Evolutionary conservation across 2,329 filamentous ascomycete genomes (phyloP), one percentile per base, ranked within the genome.

Genomic region (Ascochyta clinopodiicola): DNA sequence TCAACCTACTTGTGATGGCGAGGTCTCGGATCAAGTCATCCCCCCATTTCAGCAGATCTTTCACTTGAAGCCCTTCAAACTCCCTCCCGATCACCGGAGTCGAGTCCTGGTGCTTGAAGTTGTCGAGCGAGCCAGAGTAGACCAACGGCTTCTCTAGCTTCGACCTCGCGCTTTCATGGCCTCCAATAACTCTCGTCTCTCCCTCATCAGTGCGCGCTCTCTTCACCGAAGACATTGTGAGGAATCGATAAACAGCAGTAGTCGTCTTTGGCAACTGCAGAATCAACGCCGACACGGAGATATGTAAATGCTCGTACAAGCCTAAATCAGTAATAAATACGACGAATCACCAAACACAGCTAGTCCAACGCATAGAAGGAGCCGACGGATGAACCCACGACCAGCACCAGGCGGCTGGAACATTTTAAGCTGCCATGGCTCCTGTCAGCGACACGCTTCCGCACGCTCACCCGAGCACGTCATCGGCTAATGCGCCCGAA

Each of bases 1-100:
- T 40, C 10, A 4, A 58, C 79, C 60, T 75, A 89, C 86, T 83
- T 1, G 85, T 88, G 57, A 90, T 86, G 32, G 76, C 77, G 24
- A 79, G 61, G 58, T 79, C 78, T 39, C 66, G 60, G 7, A 79
- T 65, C 44, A 74, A 64, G 31, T 73, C 69, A 50, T 78, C 75
- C 12, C 74, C 67, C 58, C 63, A 62, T 55, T 73, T 70, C 15
- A 74, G 63, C 25, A 71, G 49, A 38, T 71, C 67, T 27, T 61
- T 68, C 13, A 69, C 66, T 39, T 71, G 68, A 0, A 71, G 63
- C 57, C 74, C 55, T 68, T 72, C 43, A 73, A 77, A 84, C 61
- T 84, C 81, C 19, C 74, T 74, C 13, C 82, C 82, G 57, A 84
- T 83, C 17, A 79, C 72, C 7, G 81, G 80, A 2, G 81, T 84